These are phyloP conservation scores for Leishmania martiniquensis DNA, from an alignment of 208 protist genomes.

Conservation along the genomic window DNA sequence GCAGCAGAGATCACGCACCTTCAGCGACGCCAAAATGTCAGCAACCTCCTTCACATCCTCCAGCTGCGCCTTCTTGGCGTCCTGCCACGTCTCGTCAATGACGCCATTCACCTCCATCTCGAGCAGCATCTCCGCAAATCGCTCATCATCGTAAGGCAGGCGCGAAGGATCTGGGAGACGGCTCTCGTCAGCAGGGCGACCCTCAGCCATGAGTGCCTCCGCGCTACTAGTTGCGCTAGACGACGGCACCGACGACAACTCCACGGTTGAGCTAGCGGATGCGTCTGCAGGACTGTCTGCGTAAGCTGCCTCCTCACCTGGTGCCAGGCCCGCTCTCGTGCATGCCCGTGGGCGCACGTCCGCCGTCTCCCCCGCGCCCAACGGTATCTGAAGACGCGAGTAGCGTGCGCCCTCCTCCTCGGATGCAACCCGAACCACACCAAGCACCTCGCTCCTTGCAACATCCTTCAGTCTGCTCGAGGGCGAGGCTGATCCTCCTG, in stretches of 20 bases:
- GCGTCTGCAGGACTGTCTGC: conserved; percentile 3
- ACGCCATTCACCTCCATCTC: conserved; percentile 91
- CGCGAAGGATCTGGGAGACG: conserved; percentile 18
- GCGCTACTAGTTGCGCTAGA: background rate
- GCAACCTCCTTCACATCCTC: conserved; percentile 84
- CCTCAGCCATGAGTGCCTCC: too few species aligned
- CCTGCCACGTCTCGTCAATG: conserved; percentile 89
- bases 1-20: conserved; percentile 86
- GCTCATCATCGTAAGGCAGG: conserved; percentile 89
- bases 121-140: conserved; percentile 84
- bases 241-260: background rate
- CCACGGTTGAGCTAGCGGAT: background rate
- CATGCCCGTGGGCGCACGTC: conserved; percentile 28
- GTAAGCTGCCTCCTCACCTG: conserved; percentile 32
- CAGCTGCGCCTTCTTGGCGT: conserved; percentile 63
- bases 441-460: conserved; percentile 32
- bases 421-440: conserved; percentile 33
- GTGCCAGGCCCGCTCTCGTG: conserved; percentile 38
- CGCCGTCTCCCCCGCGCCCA: conserved; percentile 23
- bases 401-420: conserved; percentile 43
- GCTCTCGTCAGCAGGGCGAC: background rate
- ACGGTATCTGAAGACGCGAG: conserved; percentile 63
- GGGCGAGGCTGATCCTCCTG: background rate
- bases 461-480: background rate
- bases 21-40: conserved; percentile 64